A percentile compares a stretch with the other conserved stretches of the same genome.
Evolutionary conservation across 2,329 filamentous ascomycete species (phyloP).

Genomic region (Mariannaea elegans): DNA sequence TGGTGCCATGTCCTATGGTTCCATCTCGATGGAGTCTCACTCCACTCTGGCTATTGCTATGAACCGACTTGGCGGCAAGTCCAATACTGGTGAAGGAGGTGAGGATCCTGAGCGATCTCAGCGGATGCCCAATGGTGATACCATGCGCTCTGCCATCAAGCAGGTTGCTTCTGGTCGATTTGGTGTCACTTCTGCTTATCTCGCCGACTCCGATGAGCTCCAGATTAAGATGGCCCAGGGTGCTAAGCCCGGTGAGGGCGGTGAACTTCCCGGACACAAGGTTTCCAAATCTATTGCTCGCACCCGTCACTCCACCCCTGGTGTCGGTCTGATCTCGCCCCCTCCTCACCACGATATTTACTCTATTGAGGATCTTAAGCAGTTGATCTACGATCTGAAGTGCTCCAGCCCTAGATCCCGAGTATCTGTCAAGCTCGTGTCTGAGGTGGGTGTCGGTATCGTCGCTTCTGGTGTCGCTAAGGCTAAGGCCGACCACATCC

Average conservation of each 20-base stretch:
- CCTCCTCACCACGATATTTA: slow-evolving; percentile 98
- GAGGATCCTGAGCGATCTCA: slow-evolving; percentile 93
- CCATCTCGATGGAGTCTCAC: slow-evolving; percentile 98
- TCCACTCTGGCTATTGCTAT: slow-evolving; percentile 95
- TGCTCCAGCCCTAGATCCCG: slow-evolving; percentile 92
- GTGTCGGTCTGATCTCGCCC: slow-evolving; percentile 94
- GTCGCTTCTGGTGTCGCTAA: slow-evolving; percentile 98
- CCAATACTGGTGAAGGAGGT: slow-evolving; percentile 96
- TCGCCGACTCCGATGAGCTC: slow-evolving; percentile 93
- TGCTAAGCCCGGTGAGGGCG: slow-evolving; percentile 96
- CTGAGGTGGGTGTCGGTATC: slow-evolving; percentile 96
- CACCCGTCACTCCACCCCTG: slow-evolving; percentile 94
- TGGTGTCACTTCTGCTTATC: slow-evolving; percentile 93
- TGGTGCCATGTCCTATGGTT: slow-evolving; percentile 98
- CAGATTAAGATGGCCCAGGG: slow-evolving; percentile 99
- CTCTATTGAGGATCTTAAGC: slow-evolving; percentile 97
- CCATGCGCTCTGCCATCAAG: slow-evolving; percentile 97
- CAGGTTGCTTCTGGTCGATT: slow-evolving; percentile 96
- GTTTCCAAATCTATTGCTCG: slow-evolving; percentile 93
- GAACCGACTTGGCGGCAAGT: slow-evolving; percentile 96
- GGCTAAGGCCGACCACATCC: slow-evolving; percentile 94
- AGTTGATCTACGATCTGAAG: slow-evolving; percentile 97
- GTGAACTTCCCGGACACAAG: slow-evolving; percentile 96
- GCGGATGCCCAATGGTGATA: slow-evolving; percentile 89
- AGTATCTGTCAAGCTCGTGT: slow-evolving; percentile 96